Evolutionary conservation across 805 yeast species (phyloP).

Genomic region (Brettanomyces anomalus): DNA sequence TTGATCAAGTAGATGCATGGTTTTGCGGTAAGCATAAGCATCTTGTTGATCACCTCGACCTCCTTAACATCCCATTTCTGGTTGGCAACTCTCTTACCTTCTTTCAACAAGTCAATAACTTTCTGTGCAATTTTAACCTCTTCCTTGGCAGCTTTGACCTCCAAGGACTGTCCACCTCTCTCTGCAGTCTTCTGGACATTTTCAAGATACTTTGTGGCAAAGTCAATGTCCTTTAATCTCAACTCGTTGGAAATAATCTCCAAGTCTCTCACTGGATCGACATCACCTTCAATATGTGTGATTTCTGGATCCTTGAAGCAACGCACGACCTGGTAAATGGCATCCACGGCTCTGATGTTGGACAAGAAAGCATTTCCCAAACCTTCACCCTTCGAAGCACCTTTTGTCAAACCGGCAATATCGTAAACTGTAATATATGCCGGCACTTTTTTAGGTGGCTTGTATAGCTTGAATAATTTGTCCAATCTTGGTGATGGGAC

Average conservation of each 20-base stretch:
- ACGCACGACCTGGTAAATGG: conserved; percentile 94
- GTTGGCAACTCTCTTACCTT: conserved; percentile 53
- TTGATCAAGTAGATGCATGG: conserved; percentile 78
- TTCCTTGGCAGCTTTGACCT: conserved; percentile 55
- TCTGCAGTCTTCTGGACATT: conserved; percentile 46
- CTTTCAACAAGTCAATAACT: conserved; percentile 53
- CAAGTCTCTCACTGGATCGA: conserved; percentile 90
- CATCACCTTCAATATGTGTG: conserved; percentile 94
- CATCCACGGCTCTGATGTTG: conserved; percentile 96
- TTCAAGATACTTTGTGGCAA: conserved; percentile 55
- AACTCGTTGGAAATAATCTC: conserved; percentile 87
- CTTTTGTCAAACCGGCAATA: conserved; percentile 96
- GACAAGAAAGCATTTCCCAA: conserved; percentile 95
- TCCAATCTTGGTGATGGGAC: conserved; percentile 91
- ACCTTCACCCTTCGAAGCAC: conserved; percentile 96
- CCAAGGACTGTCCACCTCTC: conserved; percentile 58
- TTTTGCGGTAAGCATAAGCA: conserved; percentile 76
- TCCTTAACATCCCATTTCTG: conserved; percentile 57
- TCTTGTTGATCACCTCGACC: conserved; percentile 55
- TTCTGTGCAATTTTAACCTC: conserved; percentile 50
- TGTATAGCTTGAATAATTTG: conserved; percentile 60
- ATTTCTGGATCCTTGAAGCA: conserved; percentile 97
- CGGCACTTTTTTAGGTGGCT: conserved; percentile 80
- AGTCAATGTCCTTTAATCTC: conserved; percentile 94
- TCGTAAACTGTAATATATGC: conserved; percentile 90